Conservation (phyloP, 176 grass and related monocot species). For the Calamus simplicifolius region DNA sequence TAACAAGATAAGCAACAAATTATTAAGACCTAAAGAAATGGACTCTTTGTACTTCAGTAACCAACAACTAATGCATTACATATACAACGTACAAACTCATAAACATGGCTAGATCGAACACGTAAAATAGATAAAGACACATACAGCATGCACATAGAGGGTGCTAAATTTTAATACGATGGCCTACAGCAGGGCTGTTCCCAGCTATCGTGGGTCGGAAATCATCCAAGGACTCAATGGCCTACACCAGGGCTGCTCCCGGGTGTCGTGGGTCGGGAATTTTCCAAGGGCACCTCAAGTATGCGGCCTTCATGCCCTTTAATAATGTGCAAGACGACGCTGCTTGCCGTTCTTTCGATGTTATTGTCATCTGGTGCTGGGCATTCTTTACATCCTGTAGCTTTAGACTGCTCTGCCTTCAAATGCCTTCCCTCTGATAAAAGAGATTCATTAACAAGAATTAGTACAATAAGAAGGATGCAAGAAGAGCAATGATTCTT, state of each 20-base stretch:
- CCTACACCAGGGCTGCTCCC: conserved; percentile 68
- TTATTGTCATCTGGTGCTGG: neutral
- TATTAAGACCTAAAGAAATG: too few species aligned
- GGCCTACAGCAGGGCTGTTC: conserved; percentile 58
- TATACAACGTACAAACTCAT: too few species aligned
- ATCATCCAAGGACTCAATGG: neutral
- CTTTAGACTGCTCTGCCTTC: conserved; percentile 1
- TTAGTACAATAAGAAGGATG: conserved; percentile 18
- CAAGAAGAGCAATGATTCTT: neutral
- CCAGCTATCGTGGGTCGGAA: conserved; percentile 29
- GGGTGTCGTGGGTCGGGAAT: conserved; percentile 33
- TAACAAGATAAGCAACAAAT: too few species aligned
- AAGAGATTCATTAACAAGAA: conserved; percentile 1
- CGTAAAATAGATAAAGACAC: too few species aligned
- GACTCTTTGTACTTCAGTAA: too few species aligned
- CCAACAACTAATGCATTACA: too few species aligned
- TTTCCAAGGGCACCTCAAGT: conserved; percentile 16
- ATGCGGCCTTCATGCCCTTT: neutral
- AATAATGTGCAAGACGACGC: too few species aligned
- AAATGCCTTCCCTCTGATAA: conserved; percentile 7
- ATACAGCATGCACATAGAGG: too few species aligned
- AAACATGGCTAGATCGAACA: too few species aligned
- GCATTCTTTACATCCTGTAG: neutral
- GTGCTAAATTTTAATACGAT: conserved; percentile 5
- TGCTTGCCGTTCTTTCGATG: neutral